Conservation (phyloP, 768 basidiomycete species). For the Sarcodon aspratus region DNA sequence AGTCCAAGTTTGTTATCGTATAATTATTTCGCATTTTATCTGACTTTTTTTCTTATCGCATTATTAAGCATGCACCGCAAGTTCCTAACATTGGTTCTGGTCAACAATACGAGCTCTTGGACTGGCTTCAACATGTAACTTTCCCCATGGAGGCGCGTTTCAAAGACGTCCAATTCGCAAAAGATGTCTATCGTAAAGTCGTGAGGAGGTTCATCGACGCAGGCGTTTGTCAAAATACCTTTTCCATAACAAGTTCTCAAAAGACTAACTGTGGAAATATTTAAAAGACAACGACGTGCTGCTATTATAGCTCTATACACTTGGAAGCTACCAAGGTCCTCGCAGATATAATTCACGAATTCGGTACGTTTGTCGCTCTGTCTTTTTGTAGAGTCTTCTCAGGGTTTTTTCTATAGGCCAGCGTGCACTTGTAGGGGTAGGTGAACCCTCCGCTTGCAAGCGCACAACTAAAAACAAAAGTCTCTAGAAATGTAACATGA, state of each 20-base stretch:
- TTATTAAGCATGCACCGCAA: constrained; percentile 65
- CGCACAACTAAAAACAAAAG: neutral
- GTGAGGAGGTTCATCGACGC: constrained; percentile 59
- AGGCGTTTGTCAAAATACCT: constrained; percentile 45
- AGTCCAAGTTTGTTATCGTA: constrained; percentile 13
- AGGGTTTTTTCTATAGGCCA: constrained; percentile 36
- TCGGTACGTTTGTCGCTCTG: constrained; percentile 31
- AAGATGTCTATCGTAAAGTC: constrained; percentile 53
- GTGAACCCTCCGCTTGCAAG: constrained; percentile 14
- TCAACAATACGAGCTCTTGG: constrained; percentile 75
- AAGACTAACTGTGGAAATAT: constrained; percentile 1
- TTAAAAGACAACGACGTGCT: constrained; percentile 81
- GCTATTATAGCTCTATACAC: constrained; percentile 83
- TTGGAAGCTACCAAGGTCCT: constrained; percentile 71
- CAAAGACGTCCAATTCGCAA: constrained; percentile 56
- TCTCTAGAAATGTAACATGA: constrained; percentile 80
- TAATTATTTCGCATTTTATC: neutral
- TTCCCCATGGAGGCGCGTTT: constrained; percentile 85
- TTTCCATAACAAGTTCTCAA: neutral
- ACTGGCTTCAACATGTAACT: constrained; percentile 78
- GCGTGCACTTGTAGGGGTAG: constrained; percentile 76
- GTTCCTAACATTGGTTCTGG: constrained; percentile 73
- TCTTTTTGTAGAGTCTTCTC: neutral
- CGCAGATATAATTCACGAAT: constrained; percentile 58
- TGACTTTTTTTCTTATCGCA: neutral